phyloP scores from a whole-genome alignment of 495 filamentous ascomycete genomes.

The Penicillium turbatum region DNA sequence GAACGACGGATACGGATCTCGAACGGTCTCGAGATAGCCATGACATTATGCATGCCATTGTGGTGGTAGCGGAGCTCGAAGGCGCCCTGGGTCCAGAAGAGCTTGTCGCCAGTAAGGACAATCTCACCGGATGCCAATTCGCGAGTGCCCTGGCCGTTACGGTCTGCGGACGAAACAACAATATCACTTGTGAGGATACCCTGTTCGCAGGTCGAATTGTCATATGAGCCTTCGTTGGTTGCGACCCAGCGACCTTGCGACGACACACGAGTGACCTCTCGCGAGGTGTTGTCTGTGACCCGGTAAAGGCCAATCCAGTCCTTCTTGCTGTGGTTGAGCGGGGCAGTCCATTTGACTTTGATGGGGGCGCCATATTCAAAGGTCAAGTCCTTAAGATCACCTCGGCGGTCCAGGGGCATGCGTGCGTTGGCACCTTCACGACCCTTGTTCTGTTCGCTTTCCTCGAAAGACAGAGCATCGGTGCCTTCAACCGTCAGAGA shows the following conservation, averaged over 20 bases:
- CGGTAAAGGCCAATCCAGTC: slow-evolving; percentile 97
- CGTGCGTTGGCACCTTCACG: slow-evolving; percentile 50
- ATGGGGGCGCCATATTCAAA: slow-evolving; percentile 91
- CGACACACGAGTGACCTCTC: slow-evolving; percentile 75
- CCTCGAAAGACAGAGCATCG: slow-evolving; percentile 48
- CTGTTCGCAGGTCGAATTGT: slow-evolving; percentile 68
- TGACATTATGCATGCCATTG: slow-evolving; percentile 87
- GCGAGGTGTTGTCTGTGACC: slow-evolving; percentile 84
- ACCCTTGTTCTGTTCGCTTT: slow-evolving; percentile 41
- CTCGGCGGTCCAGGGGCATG: slow-evolving; percentile 46
- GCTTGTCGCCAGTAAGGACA: slow-evolving; percentile 85
- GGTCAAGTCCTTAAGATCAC: slow-evolving; percentile 64
- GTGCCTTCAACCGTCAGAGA: slow-evolving; percentile 69
- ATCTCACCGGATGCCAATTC: slow-evolving; percentile 65
- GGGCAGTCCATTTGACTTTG: slow-evolving; percentile 87
- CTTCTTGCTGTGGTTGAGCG: slow-evolving; percentile 81
- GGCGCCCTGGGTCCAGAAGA: slow-evolving; percentile 93
- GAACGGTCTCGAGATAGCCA: slow-evolving; percentile 92
- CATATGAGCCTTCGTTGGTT: slow-evolving; percentile 69
- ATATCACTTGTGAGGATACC: slow-evolving; percentile 72
- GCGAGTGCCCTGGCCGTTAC: slow-evolving; percentile 43
- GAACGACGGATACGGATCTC: slow-evolving; percentile 79
- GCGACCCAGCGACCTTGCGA: slow-evolving; percentile 91
- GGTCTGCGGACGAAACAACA: slow-evolving; percentile 37
- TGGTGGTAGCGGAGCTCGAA: slow-evolving; percentile 98